A percentile compares a stretch with the other conserved stretches of the same genome.
Conservation (phyloP, 2,329 filamentous ascomycete species). For the Verruconis gallopava region DNA sequence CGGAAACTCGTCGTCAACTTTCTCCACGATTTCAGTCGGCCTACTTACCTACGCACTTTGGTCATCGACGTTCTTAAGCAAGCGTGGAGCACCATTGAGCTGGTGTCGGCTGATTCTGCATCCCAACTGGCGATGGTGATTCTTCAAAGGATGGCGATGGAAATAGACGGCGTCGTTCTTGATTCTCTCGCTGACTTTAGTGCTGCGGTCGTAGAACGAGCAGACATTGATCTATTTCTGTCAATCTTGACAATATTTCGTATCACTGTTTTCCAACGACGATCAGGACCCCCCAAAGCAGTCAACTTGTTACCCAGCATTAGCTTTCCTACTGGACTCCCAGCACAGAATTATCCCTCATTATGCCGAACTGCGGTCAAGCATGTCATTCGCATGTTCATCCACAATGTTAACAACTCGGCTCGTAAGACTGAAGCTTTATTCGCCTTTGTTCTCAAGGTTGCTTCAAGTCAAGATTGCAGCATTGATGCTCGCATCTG, state of each 20-base stretch:
- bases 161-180: constrained; percentile 52
- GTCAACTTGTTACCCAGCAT: constrained; percentile 19
- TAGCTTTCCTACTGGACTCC: not conserved
- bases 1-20: constrained; percentile 48
- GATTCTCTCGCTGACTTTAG: constrained; percentile 52
- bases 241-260: constrained; percentile 8
- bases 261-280: constrained; percentile 4
- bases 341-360: constrained; percentile 23
- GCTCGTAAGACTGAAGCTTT: constrained; percentile 46
- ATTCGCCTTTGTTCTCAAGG: constrained; percentile 22
- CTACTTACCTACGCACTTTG: constrained; percentile 47
- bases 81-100: constrained; percentile 36
- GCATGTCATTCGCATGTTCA: constrained; percentile 64
- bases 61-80: constrained; percentile 47
- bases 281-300: constrained; percentile 14
- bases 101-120: constrained; percentile 46
- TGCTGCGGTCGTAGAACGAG: constrained; percentile 49
- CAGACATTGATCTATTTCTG: constrained; percentile 45
- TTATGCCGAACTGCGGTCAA: constrained; percentile 58
- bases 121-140: constrained; percentile 48
- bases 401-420: constrained; percentile 55
- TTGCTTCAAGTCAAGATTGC: constrained; percentile 21
- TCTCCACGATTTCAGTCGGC: constrained; percentile 48
- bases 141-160: constrained; percentile 46
- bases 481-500: constrained; percentile 25